phyloP scores from a whole-genome alignment of 2,329 filamentous ascomycete genomes.

The Alternaria atra region DNA sequence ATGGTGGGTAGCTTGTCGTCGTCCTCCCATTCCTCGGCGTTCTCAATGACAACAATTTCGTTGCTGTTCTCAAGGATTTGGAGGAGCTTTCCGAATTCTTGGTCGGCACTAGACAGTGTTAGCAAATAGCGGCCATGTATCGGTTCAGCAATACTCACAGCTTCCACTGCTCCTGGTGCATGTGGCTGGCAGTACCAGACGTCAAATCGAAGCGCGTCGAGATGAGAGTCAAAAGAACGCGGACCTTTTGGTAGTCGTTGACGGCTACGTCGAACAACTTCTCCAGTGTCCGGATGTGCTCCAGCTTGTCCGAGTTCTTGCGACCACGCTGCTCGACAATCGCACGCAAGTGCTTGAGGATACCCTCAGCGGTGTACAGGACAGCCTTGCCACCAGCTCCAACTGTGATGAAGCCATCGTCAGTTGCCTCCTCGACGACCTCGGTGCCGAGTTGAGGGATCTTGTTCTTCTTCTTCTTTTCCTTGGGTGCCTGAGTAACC shows the following conservation, averaged over 20 bases:
- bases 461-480: constrained; percentile 56
- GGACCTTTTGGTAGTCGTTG: constrained; percentile 92
- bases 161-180: constrained; percentile 98
- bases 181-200: constrained; percentile 78
- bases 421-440: constrained; percentile 66
- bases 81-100: constrained; percentile 82
- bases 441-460: constrained; percentile 62
- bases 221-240: constrained; percentile 88
- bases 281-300: constrained; percentile 98
- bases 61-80: constrained; percentile 79
- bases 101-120: constrained; percentile 68
- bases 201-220: constrained; percentile 95
- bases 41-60: constrained; percentile 87
- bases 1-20: constrained; percentile 90
- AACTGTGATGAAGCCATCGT: constrained; percentile 89
- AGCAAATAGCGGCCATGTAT: neutral
- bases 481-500: constrained; percentile 68
- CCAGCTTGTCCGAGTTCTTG: constrained; percentile 95
- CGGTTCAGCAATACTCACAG: constrained; percentile 55
- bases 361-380: constrained; percentile 95
- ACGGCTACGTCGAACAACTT: constrained; percentile 88
- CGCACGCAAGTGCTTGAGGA: constrained; percentile 92
- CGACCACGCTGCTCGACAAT: constrained; percentile 97
- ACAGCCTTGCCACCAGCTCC: constrained; percentile 88
- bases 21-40: constrained; percentile 97